Conservation (phyloP, 1,139 yeast genomes). For the Magnusiomyces starmeri region DNA sequence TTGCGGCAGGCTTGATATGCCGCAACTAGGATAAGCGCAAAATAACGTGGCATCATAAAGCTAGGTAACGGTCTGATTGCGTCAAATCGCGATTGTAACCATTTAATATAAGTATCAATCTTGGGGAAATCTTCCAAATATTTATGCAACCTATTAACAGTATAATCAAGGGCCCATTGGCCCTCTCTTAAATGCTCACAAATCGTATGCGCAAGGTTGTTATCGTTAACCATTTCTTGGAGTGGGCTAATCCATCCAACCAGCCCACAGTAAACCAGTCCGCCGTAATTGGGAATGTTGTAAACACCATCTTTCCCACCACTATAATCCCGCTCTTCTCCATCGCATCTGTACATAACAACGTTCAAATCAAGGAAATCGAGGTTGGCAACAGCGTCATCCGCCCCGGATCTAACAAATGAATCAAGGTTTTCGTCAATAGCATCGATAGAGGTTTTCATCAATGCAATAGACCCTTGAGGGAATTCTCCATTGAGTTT, state of each 20-base stretch:
- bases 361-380: slow-evolving; percentile 67
- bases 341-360: slow-evolving; percentile 67
- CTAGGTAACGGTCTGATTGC: slow-evolving; percentile 63
- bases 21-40: slow-evolving; percentile 69
- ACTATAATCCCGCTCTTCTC: slow-evolving; percentile 81
- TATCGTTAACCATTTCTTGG: slow-evolving; percentile 53
- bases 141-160: slow-evolving; percentile 53
- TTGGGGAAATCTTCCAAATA: slow-evolving; percentile 44
- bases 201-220: slow-evolving; percentile 77
- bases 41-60: slow-evolving; percentile 78
- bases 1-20: slow-evolving; percentile 76
- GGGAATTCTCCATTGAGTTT: slow-evolving; percentile 57
- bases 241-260: slow-evolving; percentile 86
- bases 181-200: slow-evolving; percentile 78
- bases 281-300: slow-evolving; percentile 64
- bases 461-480: slow-evolving; percentile 84
- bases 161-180: slow-evolving; percentile 81
- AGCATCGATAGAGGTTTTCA: slow-evolving; percentile 52
- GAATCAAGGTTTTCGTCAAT: slow-evolving; percentile 59
- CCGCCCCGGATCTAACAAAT: slow-evolving; percentile 63
- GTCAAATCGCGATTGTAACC: slow-evolving; percentile 66
- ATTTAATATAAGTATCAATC: slow-evolving; percentile 48
- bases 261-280: slow-evolving; percentile 76
- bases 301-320: slow-evolving; percentile 67
- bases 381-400: slow-evolving; percentile 58